A percentile compares a stretch with the other conserved stretches of the same genome.
Conservation (phyloP, 192 early-diverging fungal genomes). For the Backusella circina region DNA sequence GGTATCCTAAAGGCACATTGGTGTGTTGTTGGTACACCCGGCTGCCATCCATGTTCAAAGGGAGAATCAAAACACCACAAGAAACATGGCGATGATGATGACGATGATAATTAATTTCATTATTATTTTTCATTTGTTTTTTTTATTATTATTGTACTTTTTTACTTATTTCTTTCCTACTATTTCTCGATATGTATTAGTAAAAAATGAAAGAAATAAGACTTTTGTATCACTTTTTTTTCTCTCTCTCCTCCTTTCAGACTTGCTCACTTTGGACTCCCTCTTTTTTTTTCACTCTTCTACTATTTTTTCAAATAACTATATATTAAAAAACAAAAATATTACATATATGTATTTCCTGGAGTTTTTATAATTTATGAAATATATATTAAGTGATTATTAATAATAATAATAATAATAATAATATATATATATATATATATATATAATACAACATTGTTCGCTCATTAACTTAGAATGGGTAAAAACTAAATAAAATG, state of each 20-base stretch:
- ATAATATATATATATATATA: no score
- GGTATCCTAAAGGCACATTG: conserved; percentile 10
- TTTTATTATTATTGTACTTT: not conserved
- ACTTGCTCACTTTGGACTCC: not conserved
- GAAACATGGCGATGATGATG: not conserved
- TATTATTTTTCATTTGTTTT: not conserved
- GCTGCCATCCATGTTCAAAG: not conserved
- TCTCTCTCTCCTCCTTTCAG: not conserved
- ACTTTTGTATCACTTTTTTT: conserved; percentile 4
- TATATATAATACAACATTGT: not conserved
- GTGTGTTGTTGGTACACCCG: conserved; percentile 8
- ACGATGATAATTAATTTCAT: not conserved
- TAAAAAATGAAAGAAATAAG: conserved; percentile 1
- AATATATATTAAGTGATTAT: not conserved
- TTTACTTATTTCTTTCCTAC: not conserved
- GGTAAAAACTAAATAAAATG: conserved; percentile 15
- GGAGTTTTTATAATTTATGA: not conserved
- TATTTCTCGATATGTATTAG: not conserved
- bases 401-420: no score
- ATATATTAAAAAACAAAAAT: not conserved
- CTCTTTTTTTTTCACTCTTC: not conserved
- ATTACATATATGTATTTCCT: not conserved
- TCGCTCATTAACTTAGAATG: conserved; percentile 9
- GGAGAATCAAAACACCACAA: not conserved
- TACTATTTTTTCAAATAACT: not conserved